These are phyloP conservation scores for Daldinia bambusicola DNA, from an alignment of 495 filamentous ascomycete species.

Conservation along the genomic window DNA sequence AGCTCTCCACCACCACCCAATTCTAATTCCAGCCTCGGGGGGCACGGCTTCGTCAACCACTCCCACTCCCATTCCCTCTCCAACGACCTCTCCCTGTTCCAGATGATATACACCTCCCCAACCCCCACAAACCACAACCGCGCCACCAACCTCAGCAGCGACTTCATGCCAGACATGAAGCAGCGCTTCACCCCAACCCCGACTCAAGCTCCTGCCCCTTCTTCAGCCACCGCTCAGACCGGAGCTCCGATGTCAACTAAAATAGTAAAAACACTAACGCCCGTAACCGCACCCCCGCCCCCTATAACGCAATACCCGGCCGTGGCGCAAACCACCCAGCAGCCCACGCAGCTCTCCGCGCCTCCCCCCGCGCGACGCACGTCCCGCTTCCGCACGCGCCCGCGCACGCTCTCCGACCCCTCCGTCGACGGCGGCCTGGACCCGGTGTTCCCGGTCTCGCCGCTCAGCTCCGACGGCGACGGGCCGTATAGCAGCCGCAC, in stretches of 20 bases:
- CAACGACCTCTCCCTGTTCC: conserved; percentile 4
- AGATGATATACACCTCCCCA: conserved; percentile 14
- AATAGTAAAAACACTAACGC: neutral
- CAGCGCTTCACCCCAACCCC: neutral
- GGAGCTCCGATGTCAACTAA: neutral
- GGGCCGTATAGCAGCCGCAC: neutral
- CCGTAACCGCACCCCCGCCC: neutral
- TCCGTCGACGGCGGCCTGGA: conserved; percentile 14
- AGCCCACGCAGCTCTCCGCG: neutral
- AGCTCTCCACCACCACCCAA: conserved; percentile 7
- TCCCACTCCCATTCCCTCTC: conserved; percentile 5
- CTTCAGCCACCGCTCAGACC: too few species aligned
- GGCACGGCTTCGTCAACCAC: neutral
- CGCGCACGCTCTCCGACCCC: conserved; percentile 21
- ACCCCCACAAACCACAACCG: neutral
- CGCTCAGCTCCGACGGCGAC: conserved; percentile 12
- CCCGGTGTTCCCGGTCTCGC: conserved; percentile 33
- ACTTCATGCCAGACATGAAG: conserved; percentile 10
- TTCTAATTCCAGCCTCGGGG: neutral
- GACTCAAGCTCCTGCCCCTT: neutral
- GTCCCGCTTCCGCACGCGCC: conserved; percentile 17
- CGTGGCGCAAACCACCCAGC: conserved; percentile 2
- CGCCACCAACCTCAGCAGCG: neutral
- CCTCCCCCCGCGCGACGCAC: neutral
- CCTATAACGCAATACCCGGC: neutral